Evolutionary conservation across 306 rosid genomes (phyloP).

Genomic region (Clitoria ternatea): DNA sequence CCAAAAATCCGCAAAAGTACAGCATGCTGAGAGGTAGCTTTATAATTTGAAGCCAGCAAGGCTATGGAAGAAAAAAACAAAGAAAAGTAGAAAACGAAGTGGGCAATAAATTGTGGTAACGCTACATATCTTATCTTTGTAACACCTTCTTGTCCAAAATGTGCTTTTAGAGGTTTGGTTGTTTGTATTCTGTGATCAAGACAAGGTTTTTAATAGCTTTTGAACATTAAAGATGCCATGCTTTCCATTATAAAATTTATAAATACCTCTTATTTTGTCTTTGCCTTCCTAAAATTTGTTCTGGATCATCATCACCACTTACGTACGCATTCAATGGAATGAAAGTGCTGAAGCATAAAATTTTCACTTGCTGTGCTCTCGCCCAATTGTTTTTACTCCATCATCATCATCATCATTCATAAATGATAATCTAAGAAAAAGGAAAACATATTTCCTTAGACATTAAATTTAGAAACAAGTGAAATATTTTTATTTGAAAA

Average conservation of each 20-base stretch:
- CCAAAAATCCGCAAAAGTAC: not conserved
- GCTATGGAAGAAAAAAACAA: slow-evolving; percentile 3
- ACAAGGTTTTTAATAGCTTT: not conserved
- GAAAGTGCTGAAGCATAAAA: slow-evolving; percentile 2
- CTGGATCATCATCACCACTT: not conserved
- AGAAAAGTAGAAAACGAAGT: not conserved
- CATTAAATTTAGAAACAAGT: too few relatives aligned
- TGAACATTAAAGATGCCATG: not conserved
- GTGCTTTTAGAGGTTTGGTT: slow-evolving; percentile 13
- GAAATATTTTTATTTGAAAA: too few relatives aligned
- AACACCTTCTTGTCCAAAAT: not conserved
- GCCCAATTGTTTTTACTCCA: not conserved
- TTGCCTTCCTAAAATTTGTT: not conserved
- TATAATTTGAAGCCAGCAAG: slow-evolving; percentile 1
- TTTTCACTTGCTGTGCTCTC: slow-evolving; percentile 6
- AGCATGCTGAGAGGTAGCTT: not conserved
- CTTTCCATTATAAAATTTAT: not conserved
- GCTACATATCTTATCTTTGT: not conserved
- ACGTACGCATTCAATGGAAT: not conserved
- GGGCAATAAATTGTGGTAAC: slow-evolving; percentile 13
- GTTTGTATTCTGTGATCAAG: not conserved
- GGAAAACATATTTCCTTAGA: not conserved
- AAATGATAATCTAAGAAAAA: not conserved
- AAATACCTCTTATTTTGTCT: slow-evolving; percentile 1
- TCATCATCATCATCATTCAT: too few relatives aligned